These are phyloP conservation scores for Chaetoscypha palmicola DNA, from an alignment of 2,329 filamentous ascomycete species.

Conservation along the genomic window DNA sequence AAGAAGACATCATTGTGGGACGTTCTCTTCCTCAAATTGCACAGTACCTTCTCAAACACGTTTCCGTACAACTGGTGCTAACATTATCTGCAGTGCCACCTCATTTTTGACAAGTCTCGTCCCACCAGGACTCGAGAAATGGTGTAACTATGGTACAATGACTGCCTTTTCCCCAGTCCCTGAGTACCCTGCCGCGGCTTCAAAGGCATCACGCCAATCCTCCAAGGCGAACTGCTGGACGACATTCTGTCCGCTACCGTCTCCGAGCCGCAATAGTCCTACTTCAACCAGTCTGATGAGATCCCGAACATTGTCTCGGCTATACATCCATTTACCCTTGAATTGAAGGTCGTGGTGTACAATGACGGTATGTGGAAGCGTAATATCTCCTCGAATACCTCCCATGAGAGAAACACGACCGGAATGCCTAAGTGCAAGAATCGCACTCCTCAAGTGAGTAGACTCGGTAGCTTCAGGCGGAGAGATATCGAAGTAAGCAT, in stretches of 20 bases:
- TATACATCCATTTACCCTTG: slow-evolving; percentile 41
- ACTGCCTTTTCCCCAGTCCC: background rate
- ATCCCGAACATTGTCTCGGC: slow-evolving; percentile 32
- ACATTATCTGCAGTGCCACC: background rate
- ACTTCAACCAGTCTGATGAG: slow-evolving; percentile 40
- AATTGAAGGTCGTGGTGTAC: slow-evolving; percentile 33
- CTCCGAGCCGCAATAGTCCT: background rate
- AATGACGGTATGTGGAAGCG: slow-evolving; percentile 26
- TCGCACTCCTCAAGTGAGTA: slow-evolving; percentile 36
- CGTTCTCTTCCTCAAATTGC: background rate
- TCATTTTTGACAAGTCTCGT: background rate
- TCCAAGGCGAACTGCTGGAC: background rate
- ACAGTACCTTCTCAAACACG: background rate
- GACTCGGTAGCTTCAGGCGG: slow-evolving; percentile 34
- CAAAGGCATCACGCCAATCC: background rate
- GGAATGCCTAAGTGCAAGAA: slow-evolving; percentile 20
- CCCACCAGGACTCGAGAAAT: background rate
- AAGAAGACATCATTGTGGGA: background rate
- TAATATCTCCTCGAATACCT: slow-evolving; percentile 22
- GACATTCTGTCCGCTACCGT: background rate
- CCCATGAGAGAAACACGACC: slow-evolving; percentile 34
- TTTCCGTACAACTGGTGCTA: background rate
- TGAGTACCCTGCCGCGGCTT: background rate
- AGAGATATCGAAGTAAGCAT: slow-evolving; percentile 42
- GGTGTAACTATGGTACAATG: background rate